A percentile compares a stretch with the other conserved stretches of the same genome.
phyloP scores from a whole-genome alignment of 2,329 filamentous ascomycete genomes.

The Colletotrichum lupini region DNA sequence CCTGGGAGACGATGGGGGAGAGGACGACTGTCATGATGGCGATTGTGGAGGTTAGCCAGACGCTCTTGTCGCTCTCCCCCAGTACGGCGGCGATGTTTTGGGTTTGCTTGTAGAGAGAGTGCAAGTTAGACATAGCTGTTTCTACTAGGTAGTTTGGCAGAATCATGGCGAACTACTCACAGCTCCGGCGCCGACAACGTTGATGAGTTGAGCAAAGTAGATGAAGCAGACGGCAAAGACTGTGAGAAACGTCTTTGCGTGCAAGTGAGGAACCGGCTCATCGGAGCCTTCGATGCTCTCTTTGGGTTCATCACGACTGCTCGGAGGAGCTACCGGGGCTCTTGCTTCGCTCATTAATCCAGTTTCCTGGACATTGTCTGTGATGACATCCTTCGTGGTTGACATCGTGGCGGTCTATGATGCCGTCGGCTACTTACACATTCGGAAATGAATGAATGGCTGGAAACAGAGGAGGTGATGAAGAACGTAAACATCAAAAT shows the following conservation, averaged over 20 bases:
- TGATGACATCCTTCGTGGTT: not conserved
- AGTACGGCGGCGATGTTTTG: no score
- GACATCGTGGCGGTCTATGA: not conserved
- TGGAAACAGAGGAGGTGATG: not conserved
- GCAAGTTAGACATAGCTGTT: no score
- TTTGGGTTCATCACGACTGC: not conserved
- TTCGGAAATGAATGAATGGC: not conserved
- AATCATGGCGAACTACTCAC: conserved; percentile 37
- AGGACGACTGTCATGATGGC: no score
- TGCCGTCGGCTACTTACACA: not conserved
- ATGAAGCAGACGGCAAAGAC: conserved; percentile 49
- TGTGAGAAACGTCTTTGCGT: conserved; percentile 46
- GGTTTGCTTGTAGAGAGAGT: no score
- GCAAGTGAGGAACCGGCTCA: conserved; percentile 38
- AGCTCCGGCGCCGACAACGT: conserved; percentile 47
- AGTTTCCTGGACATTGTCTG: not conserved
- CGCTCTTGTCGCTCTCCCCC: no score
- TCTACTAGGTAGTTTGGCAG: no score
- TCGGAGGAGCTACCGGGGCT: not conserved
- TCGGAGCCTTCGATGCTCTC: not conserved
- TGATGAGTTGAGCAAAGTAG: conserved; percentile 48
- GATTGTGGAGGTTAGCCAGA: no score
- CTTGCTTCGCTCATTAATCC: not conserved
- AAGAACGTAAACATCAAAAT: not conserved
- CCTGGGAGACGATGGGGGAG: no score